A percentile compares a stretch with the other conserved stretches of the same genome.
Conservation (phyloP, 225 moss, liverwort and hornwort genomes). For the Rhytidiadelphus loreus region DNA sequence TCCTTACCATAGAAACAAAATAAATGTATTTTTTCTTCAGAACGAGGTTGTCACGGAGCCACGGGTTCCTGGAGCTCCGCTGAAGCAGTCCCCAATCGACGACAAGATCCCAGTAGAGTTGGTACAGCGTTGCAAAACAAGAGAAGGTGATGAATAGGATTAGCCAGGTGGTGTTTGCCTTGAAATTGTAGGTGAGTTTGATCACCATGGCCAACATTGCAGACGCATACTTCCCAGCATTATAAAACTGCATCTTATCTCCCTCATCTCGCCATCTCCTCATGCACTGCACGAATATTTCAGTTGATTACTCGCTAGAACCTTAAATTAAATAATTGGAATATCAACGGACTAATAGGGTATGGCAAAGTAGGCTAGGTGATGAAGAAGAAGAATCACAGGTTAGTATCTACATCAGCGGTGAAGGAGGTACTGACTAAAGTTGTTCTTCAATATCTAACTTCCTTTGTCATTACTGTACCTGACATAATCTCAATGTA, state of each 20-base stretch:
- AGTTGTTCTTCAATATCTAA: background rate
- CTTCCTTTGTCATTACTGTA: background rate
- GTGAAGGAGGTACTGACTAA: background rate
- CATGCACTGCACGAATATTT: slow-evolving; percentile 37
- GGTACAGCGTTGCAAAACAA: slow-evolving; percentile 57
- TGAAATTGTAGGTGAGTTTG: slow-evolving; percentile 41
- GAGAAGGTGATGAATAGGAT: slow-evolving; percentile 47
- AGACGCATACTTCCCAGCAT: slow-evolving; percentile 83
- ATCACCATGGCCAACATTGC: slow-evolving; percentile 71
- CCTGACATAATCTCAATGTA: background rate
- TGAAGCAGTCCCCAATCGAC: slow-evolving; percentile 91
- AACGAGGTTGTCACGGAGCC: slow-evolving; percentile 80
- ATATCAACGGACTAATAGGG: background rate
- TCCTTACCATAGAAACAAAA: slow-evolving; percentile 74
- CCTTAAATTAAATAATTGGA: too few relatives aligned
- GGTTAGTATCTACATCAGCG: background rate
- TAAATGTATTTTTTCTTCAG: slow-evolving; percentile 63
- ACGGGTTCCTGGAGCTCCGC: slow-evolving; percentile 43
- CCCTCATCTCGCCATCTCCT: slow-evolving; percentile 71
- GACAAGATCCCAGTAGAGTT: slow-evolving; percentile 88
- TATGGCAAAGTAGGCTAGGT: background rate
- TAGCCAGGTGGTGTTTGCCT: slow-evolving; percentile 18
- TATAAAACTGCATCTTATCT: slow-evolving; percentile 64
- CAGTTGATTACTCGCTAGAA: background rate
- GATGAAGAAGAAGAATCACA: background rate